Base-by-base conservation (phyloP, 2,329 filamentous ascomycete genomes). In the Aureobasidium melanogenum region DNA sequence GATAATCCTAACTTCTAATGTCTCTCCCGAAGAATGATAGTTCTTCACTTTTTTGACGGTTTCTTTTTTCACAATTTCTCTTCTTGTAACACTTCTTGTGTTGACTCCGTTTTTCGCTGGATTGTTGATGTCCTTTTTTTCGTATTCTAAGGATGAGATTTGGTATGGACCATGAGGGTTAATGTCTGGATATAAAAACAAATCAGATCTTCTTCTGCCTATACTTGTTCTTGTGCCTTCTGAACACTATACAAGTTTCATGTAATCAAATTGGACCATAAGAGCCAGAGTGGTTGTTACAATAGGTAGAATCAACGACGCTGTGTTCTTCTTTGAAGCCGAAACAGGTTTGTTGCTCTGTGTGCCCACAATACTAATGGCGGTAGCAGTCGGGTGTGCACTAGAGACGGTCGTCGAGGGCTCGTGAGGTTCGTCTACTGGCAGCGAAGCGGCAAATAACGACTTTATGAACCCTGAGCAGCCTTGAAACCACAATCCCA, bases 401-500 rank as follows among this genome's bases (percentile, higher is more conserved):
- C 10, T 10, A 14, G 15, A 8, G 17, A 36, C 34, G 39, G 56
- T 34, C 6, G 61, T 59, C 5, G 52, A 48, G 36, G 54, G 41
- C 5, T 62, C 34, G 1, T 61, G 46, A 39, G 54, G 41, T 3
- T 62, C 34, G 1, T 61, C 39, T 15, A 34, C 46, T 22, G 47
- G 47, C 22, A 65, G 46, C 28, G 51, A 32, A 30, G 64, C 65
- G 41, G 64, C 67, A 10, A 50, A 56, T 24, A 66, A 30, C 15
- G 17, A 44, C n/a, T 56, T 57, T 14, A 46, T 36, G 12, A 26
- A 57, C 3, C 54, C 54, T 5, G 8, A 19, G 26, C 36, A 30
- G 0, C 54, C 54, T 17, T 17, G 39, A 26, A 24, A 57, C 28
- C 24, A 57, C 22, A 12, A 57, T 39, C 7, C 46, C 30, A 28